Evolutionary conservation across 768 basidiomycete genomes (phyloP).

Genomic region (Tylopilus vinaceipallidus): DNA sequence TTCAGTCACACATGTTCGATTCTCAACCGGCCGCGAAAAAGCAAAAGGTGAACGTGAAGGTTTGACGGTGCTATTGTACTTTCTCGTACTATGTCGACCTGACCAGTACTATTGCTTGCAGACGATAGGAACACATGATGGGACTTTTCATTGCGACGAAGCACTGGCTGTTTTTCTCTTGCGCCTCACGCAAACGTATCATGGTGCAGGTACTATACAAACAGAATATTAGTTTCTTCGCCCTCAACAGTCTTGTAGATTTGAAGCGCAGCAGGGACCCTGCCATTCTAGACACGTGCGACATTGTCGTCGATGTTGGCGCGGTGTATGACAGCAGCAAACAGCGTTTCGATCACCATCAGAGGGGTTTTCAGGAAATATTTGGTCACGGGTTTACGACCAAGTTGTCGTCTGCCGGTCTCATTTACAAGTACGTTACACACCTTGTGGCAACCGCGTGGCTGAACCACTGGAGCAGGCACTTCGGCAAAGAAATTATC

Average conservation of each 20-base stretch:
- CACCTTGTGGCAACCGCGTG: background rate
- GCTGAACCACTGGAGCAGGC: constrained; percentile 43
- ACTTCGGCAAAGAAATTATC: constrained; percentile 88
- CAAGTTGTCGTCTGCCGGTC: constrained; percentile 89
- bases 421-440: constrained; percentile 85
- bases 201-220: constrained; percentile 58
- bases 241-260: constrained; percentile 34
- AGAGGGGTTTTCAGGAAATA: constrained; percentile 86
- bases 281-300: constrained; percentile 68
- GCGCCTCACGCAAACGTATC: constrained; percentile 71
- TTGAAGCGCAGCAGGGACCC: constrained; percentile 76
- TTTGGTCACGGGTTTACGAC: constrained; percentile 87
- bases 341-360: constrained; percentile 93
- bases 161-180: constrained; percentile 91
- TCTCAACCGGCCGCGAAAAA: constrained; percentile 36
- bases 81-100: background rate
- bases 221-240: background rate
- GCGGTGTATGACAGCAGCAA: constrained; percentile 81
- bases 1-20: constrained; percentile 18
- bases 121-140: constrained; percentile 93
- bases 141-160: constrained; percentile 97
- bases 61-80: constrained; percentile 15
- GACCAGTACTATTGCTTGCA: constrained; percentile 30
- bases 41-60: constrained; percentile 45
- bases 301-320: constrained; percentile 96